Evolutionary conservation across 257 asterid genomes (phyloP).

Genomic region (Primulina tabacum): DNA sequence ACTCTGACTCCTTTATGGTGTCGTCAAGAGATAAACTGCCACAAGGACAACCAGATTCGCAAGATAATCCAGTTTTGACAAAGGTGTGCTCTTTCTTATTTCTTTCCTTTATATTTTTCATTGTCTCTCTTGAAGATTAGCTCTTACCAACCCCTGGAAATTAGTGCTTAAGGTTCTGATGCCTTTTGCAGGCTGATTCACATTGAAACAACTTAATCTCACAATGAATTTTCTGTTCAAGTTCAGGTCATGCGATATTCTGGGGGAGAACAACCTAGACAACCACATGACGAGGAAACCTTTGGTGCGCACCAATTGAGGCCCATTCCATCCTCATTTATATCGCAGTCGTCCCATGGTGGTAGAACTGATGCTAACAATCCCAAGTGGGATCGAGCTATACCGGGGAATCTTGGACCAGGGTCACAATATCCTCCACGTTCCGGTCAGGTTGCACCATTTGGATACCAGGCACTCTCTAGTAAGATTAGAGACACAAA

Average conservation of each 20-base stretch:
- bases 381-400: slow-evolving; percentile 54
- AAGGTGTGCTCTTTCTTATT: slow-evolving; percentile 44
- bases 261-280: slow-evolving; percentile 30
- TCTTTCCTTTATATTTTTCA: slow-evolving; percentile 3
- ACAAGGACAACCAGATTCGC: slow-evolving; percentile 50
- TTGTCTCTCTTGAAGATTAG: background rate
- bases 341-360: slow-evolving; percentile 53
- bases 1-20: slow-evolving; percentile 63
- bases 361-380: slow-evolving; percentile 48
- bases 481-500: slow-evolving; percentile 68
- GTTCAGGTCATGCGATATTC: slow-evolving; percentile 72
- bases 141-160: slow-evolving; percentile 1
- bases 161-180: background rate
- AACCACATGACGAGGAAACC: slow-evolving; percentile 51
- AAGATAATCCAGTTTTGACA: slow-evolving; percentile 61
- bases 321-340: slow-evolving; percentile 48
- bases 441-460: slow-evolving; percentile 55
- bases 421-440: slow-evolving; percentile 69
- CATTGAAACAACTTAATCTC: slow-evolving; percentile 30
- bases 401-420: slow-evolving; percentile 44
- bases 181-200: slow-evolving; percentile 7
- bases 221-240: slow-evolving; percentile 40
- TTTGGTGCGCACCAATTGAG: slow-evolving; percentile 54
- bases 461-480: slow-evolving; percentile 51
- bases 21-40: slow-evolving; percentile 63